These are phyloP conservation scores for Lasiosphaeria ovina DNA, from an alignment of 495 filamentous ascomycete species.

Conservation along the genomic window DNA sequence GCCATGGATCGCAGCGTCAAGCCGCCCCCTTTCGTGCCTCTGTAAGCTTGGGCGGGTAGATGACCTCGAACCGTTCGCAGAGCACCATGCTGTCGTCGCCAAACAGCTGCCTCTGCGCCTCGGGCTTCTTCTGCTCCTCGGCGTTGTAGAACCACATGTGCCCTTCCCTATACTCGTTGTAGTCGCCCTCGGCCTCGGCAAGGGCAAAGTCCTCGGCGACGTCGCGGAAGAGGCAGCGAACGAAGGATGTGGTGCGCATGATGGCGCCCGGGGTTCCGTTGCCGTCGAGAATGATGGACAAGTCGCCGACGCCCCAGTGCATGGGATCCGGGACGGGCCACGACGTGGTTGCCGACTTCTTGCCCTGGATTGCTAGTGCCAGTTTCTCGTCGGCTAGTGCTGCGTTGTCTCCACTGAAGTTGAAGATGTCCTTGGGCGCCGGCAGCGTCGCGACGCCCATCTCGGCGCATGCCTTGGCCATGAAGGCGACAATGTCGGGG, in stretches of 20 bases:
- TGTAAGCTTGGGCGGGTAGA: slow-evolving; percentile 19
- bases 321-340: slow-evolving; percentile 32
- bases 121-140: slow-evolving; percentile 13
- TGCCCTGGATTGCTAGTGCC: slow-evolving; percentile 24
- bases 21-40: background rate
- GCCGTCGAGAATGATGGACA: slow-evolving; percentile 35
- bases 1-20: background rate
- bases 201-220: slow-evolving; percentile 34
- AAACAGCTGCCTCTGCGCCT: slow-evolving; percentile 15
- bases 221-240: slow-evolving; percentile 30
- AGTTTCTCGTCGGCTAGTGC: slow-evolving; percentile 19
- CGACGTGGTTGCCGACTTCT: slow-evolving; percentile 35
- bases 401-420: slow-evolving; percentile 23
- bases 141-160: slow-evolving; percentile 27
- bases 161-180: slow-evolving; percentile 26
- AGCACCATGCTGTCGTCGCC: slow-evolving; percentile 32
- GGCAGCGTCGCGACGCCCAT: slow-evolving; percentile 20
- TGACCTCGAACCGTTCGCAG: slow-evolving; percentile 36
- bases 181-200: slow-evolving; percentile 33
- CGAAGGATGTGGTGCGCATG: slow-evolving; percentile 29
- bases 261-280: slow-evolving; percentile 24
- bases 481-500: slow-evolving; percentile 31
- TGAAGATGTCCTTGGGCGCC: slow-evolving; percentile 33
- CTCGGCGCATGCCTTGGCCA: slow-evolving; percentile 23
- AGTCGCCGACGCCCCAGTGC: slow-evolving; percentile 32